Conservation (phyloP, 1,284 basidiomycete species). For the Trichosporon sp. region DNA sequence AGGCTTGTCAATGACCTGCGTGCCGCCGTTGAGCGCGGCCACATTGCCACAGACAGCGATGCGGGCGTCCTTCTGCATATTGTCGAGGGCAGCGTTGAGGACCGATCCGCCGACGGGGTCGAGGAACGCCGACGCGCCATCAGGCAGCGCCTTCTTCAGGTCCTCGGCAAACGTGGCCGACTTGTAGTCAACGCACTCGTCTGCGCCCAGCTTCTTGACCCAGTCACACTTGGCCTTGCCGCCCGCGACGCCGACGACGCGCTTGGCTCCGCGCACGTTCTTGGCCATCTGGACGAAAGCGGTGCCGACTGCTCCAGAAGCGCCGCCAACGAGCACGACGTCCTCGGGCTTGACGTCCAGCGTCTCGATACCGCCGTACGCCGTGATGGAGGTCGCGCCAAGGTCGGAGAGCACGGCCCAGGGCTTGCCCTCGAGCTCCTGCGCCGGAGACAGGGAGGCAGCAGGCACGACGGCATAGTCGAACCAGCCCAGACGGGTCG, state of each 20-base stretch:
- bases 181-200: constrained; percentile 61
- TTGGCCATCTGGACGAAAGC: constrained; percentile 51
- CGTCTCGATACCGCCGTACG: constrained; percentile 50
- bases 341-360: constrained; percentile 50
- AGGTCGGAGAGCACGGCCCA: constrained; percentile 27
- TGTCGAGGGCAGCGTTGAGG: constrained; percentile 51
- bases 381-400: constrained; percentile 45
- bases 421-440: background rate
- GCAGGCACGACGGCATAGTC: constrained; percentile 42
- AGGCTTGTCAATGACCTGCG: constrained; percentile 30
- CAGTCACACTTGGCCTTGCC: constrained; percentile 59
- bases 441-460: background rate
- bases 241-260: constrained; percentile 60
- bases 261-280: constrained; percentile 55
- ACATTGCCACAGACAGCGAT: constrained; percentile 55
- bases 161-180: constrained; percentile 24
- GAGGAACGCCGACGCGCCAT: constrained; percentile 47
- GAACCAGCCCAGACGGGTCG: constrained; percentile 37
- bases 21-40: constrained; percentile 26
- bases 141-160: constrained; percentile 27
- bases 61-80: constrained; percentile 53
- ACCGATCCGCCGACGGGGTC: constrained; percentile 58
- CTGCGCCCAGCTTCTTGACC: constrained; percentile 58
- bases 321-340: constrained; percentile 55
- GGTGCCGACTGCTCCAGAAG: constrained; percentile 51